Conservation (phyloP, 2,329 filamentous ascomycete genomes). For the Parafenestella ontariensis region DNA sequence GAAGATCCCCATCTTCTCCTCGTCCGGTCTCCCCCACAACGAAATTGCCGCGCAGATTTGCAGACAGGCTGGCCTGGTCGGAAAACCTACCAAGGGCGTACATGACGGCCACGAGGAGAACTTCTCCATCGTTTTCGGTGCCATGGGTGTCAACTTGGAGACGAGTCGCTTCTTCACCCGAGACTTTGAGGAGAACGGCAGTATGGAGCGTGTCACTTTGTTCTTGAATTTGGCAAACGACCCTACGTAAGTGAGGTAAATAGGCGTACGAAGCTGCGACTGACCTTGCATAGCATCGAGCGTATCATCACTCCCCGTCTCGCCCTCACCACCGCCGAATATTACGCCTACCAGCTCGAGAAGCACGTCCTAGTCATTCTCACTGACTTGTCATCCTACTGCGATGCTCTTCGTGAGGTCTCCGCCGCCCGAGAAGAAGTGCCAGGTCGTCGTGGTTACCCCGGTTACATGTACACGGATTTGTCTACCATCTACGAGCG, state of each 20-base stretch:
- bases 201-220: slow-evolving; percentile 93
- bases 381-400: slow-evolving; percentile 97
- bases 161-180: slow-evolving; percentile 97
- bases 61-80: slow-evolving; percentile 92
- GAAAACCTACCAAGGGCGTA: slow-evolving; percentile 90
- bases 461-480: slow-evolving; percentile 99
- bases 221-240: slow-evolving; percentile 99
- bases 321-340: slow-evolving; percentile 96
- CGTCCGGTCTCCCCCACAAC: slow-evolving; percentile 97
- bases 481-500: slow-evolving; percentile 99
- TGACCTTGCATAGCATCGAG: slow-evolving; percentile 73
- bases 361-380: slow-evolving; percentile 99
- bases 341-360: slow-evolving; percentile 99
- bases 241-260: slow-evolving; percentile 76
- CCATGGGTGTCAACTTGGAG: slow-evolving; percentile 99
- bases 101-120: slow-evolving; percentile 98
- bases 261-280: slow-evolving; percentile 1
- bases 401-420: slow-evolving; percentile 97
- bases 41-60: slow-evolving; percentile 99
- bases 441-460: slow-evolving; percentile 97
- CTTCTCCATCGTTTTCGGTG: slow-evolving; percentile 99
- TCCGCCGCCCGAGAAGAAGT: slow-evolving; percentile 98
- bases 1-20: slow-evolving; percentile 99
- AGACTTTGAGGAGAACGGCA: slow-evolving; percentile 99
- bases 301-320: slow-evolving; percentile 99